Base-by-base conservation (phyloP, 192 early-diverging fungal species). In the Gigaspora rosea region DNA sequence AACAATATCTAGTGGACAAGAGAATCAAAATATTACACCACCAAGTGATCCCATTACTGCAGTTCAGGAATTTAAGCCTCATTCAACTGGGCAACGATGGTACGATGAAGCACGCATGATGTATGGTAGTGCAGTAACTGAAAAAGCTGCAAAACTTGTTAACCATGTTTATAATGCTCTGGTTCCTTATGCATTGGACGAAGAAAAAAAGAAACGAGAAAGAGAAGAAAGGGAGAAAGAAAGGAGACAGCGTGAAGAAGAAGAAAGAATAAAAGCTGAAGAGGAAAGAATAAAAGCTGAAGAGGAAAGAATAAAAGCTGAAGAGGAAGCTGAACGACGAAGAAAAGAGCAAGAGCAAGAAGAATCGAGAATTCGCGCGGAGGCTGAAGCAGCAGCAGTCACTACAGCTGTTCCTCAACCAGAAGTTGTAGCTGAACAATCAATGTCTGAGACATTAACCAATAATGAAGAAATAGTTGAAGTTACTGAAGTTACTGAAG, bases 91-190 rank as follows among this genome's bases (percentile, higher is more conserved):
- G 8, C 92, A 96, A 80, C 86, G 96, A 6, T 97, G 95, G 95
- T 84, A 87, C 41, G 94, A 98, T 80, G 96, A 96, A 81, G 91
- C 90, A 32, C 86, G 89, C 8, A 88, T 96, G 87, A 84, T 94
- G 85, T 94, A 90, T 80, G 93, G 94, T 27, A 75, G 77, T 27
- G 59, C 82, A 9, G 86, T 88, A 1, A 79, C 81, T n/a, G 89
- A 90, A 18, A 92, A 87, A 73, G 88, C 91, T 1, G 56, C 85
- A 2, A 80, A 88, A 35, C 82, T 94, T 18, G 78, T 83, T 20
- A 90, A 92, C 73, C 84, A 86, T 41, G 71, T 96, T 18, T 72
- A 94, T 7, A 92, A 96, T 65, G 80, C 73, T 12, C 82, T 97
- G 33, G 85, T 92, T 11, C 95, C 96, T 13, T 86, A 86, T 41